Base-by-base conservation (phyloP, 257 asterid species). In the Eucommia ulmoides region DNA sequence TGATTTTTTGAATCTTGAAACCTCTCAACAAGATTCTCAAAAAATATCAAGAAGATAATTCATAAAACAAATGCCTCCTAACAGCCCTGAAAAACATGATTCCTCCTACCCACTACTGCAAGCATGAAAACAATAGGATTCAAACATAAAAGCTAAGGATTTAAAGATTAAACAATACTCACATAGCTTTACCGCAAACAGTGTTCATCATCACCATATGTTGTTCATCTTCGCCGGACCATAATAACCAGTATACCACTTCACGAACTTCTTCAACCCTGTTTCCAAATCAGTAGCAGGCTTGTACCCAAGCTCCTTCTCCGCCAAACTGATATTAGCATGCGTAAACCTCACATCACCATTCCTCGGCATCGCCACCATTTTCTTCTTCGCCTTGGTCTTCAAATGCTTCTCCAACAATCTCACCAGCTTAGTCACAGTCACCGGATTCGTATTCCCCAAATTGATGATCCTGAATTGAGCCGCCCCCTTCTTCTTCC, bases 271-370 rank as follows among this genome's bases (percentile, higher is more conserved):
- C 48, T 42, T 42, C 20, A 42, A 42, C 1, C 20, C 48, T 3
- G 20, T 42, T 21, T 42, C 48, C 21, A 18, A 18, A 42, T 42
- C 48, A 42, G 48, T 42, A 5, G 7, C 15, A 10, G 48, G 48
- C 20, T 42, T 42, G 48, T 42, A 42, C 19, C 48, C 48, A 3
- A 42, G 48, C 48, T 42, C 48, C 48, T 42, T 42, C 19, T 42
- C 20, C 19, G 48, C 48, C 48, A 42, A 42, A 18, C 48, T 42
- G 7, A 42, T 18, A 42, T 42, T 42, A 4, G 48, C 48, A n/a
- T 42, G 48, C 19, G 48, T 42, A n/a, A 6, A 42, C 19, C 8
- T 42, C 20, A 42, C 48, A 42, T 42, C 48, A 9, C 48, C 48
- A 42, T 42, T 42, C 20, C 3, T 18, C 3, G 48, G 48, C 48